Percentiles rank a stretch among this genome's conserved stretches.
These are phyloP conservation scores for Delphinella strobiligena DNA, from an alignment of 2,329 filamentous ascomycete species.

Conservation along the genomic window DNA sequence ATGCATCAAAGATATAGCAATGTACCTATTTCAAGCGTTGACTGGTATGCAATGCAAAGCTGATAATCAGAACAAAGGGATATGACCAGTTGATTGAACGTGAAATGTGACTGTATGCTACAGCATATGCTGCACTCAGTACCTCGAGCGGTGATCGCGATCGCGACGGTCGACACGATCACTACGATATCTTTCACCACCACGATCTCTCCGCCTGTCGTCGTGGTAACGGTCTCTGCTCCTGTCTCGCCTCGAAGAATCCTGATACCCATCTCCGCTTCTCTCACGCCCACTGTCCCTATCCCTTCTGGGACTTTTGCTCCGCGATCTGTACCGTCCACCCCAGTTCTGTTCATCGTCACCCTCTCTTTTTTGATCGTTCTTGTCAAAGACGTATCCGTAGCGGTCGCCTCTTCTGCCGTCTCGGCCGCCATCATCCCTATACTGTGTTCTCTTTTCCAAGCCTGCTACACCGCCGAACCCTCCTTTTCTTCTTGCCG, in stretches of 20 bases:
- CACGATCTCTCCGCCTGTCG: constrained; percentile 7
- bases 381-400: constrained; percentile 69
- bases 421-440: constrained; percentile 32
- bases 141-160: too few relatives aligned
- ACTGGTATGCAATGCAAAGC: too few relatives aligned
- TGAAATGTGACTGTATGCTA: too few relatives aligned
- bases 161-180: too few relatives aligned
- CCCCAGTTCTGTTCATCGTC: constrained; percentile 9
- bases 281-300: constrained; percentile 11
- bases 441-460: constrained; percentile 85
- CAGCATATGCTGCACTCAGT: too few relatives aligned
- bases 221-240: not conserved
- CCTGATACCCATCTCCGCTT: constrained; percentile 4
- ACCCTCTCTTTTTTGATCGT: constrained; percentile 21
- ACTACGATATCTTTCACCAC: constrained; percentile 9
- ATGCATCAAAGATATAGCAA: too few relatives aligned
- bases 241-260: constrained; percentile 3
- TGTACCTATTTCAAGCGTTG: too few relatives aligned
- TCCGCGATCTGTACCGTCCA: constrained; percentile 14
- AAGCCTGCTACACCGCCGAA: constrained; percentile 84
- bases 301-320: constrained; percentile 17
- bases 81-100: too few relatives aligned
- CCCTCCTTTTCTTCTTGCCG: constrained; percentile 55
- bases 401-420: constrained; percentile 43
- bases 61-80: too few relatives aligned